Evolutionary conservation across 805 yeast species (phyloP), one percentile per base, ranked within the genome.

Genomic region (Kluyveromyces nonfermentans): DNA sequence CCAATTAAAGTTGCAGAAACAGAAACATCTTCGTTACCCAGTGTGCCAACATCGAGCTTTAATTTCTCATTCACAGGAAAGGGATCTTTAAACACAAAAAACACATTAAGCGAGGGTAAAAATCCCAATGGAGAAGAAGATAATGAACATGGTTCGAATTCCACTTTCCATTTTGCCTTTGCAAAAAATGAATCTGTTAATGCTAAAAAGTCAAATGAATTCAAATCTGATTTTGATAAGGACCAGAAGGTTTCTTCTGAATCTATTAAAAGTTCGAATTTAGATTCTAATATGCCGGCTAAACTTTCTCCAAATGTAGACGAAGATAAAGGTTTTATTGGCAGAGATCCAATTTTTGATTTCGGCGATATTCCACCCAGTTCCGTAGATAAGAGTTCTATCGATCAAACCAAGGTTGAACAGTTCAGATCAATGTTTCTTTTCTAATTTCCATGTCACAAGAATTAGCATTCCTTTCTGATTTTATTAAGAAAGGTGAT

Each of bases 321-420:
- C 16, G 5, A 31, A 12, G 14, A 3, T 25, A 4, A 25, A 10
- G 18, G 14, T 10, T 9, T 31, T n/a, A 14, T n/a, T 31, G 18
- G 7, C 14, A 7, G 16, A 3, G 20, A 19, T 10, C 34, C 32
- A 3, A 35, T 28, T 9, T 57, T 43, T 34, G 51, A 47, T 16
- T 55, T 58, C 43, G 60, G 54, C 14, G 33, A 45, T 7, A 51
- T 56, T 2, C 33, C 43, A n/a, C 16, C 37, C n/a, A 56, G 60
- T 7, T 40, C 47, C 14, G 45, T 54, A 7, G 49, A 42, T 35
- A 31, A 48, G 2, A 33, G 18, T 6, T 15, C 42, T 4, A 33
- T 57, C 12, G 55, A 54, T 38, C 53, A 56, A 7, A 18, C 42
- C 5, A 50, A 52, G 35, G 56, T 58, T 15, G 52, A 57, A 33